Evolutionary conservation across 371 early-diverging fungal genomes (phyloP).

Genomic region (Conidiobolus incongruus): DNA sequence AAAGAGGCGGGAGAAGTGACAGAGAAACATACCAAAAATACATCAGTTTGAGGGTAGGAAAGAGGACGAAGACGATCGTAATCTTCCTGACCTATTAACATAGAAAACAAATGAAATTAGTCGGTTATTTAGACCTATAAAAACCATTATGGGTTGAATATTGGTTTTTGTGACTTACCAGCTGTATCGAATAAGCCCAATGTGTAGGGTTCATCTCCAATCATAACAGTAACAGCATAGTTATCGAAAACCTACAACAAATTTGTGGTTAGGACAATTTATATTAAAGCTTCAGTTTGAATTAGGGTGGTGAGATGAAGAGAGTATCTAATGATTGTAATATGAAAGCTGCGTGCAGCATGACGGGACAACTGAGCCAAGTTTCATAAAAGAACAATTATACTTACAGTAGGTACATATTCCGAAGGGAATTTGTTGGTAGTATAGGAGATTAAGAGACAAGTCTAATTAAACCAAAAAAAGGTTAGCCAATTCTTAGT

Average conservation of each 20-base stretch:
- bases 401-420: conserved; percentile 88
- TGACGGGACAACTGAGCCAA: not conserved
- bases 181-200: conserved; percentile 94
- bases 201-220: conserved; percentile 79
- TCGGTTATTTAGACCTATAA: not conserved
- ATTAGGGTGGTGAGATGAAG: not conserved
- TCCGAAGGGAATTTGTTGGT: conserved; percentile 97
- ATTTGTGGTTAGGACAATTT: not conserved
- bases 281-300: conserved; percentile 1
- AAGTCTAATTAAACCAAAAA: conserved; percentile 32
- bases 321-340: not conserved
- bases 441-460: conserved; percentile 92
- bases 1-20: conserved; percentile 87
- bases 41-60: conserved; percentile 83
- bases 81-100: conserved; percentile 67
- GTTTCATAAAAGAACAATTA: not conserved
- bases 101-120: not conserved
- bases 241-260: conserved; percentile 79
- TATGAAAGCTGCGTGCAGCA: not conserved
- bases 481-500: not conserved
- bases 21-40: conserved; percentile 90
- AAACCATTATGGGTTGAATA: not conserved
- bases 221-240: conserved; percentile 97
- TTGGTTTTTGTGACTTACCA: conserved; percentile 20
- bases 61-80: conserved; percentile 93